Evolutionary conservation across 2,329 filamentous ascomycete genomes (phyloP), one percentile per base, ranked within the genome.

Genomic region (Venturia carpophila): DNA sequence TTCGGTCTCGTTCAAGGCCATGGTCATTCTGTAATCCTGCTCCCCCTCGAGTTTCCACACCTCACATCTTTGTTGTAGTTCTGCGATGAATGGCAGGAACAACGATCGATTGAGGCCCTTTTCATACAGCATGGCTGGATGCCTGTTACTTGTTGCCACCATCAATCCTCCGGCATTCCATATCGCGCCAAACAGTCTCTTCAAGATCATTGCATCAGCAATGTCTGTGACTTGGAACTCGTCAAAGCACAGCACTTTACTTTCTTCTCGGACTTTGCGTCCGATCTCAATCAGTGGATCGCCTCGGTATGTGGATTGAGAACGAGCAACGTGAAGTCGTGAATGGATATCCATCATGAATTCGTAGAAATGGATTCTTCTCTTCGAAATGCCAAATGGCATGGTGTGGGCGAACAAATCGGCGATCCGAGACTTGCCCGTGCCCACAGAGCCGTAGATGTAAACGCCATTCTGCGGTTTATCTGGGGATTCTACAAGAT

Each of bases 351-450:
- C 90, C 76, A 97, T 93, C 93, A 99, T 99, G 80, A 99, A 99
- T 75, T 96, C 96, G 80, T 97, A 92, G 77, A 99, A 99, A 79
- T 99, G 94, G 72, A 99, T 97, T 61, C 94, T 84, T 60, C 88
- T 95, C 79, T 96, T 97, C 37, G 86, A 85, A 68, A 97, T 92
- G 66, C 88, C 87, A n/a, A 80, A 75, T 0, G 94, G 94, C 27
- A 97, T 80, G 0, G 93, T 97, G 69, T 97, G 92, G 79, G 92
- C 96, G 76, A 97, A 97, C 63, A 99, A 81, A 74, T 99, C 93
- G 93, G 99, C 97, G 73, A 97, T 81, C 93, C 97, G 99, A 2
- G 94, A 99, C 82, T 99, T 99, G 68, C 94, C 94, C 71, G 91
- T 95, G 47, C 94, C 94, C 2, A 99, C 94, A 74, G 97, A 94